Evolutionary conservation across 176 grass and related monocot species (phyloP), one percentile per base, ranked within the genome.

Genomic region (Oropetium thomaeum): DNA sequence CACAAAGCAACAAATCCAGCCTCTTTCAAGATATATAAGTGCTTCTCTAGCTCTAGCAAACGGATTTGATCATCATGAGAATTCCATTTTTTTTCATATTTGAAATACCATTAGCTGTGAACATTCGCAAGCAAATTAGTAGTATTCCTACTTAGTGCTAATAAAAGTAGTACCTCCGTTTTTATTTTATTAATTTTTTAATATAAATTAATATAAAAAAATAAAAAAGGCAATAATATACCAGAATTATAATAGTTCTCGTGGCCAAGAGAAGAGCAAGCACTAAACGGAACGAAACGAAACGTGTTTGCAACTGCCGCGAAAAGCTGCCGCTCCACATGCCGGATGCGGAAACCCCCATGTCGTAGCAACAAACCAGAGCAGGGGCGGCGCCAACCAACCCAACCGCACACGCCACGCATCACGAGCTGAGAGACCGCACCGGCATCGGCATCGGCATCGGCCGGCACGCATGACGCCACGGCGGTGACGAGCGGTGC

Each of bases 321-420:
- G 55, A 20, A 62, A 75, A 75, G 72, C 39, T 12, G 39, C 17
- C 72, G 72, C 42, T 39, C 39, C 72, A 75, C 55, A 61, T 61
- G 72, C 72, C 72, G 35, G 55, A 75, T 42, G 53, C 71, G 70
- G 52, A 0, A 7, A 57, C 51, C 49, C 22, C 39, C 55, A 58
- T 58, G 55, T 12, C 53, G 53, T 13, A 12, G 53, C 22, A 27
- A 23, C 53, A 10, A 22, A 55, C 22, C 22, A 11, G 22, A 13
- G 23, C 53, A 27, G 13, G 67, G 27, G 67, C 67, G 67, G 67
- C 67, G 67, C 44, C 35, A 70, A 7, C 67, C 67, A 49, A 33
- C 67, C 67, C 67, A n/a, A 70, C 19, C 44, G 17, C 67, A 5
- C 67, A 70, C 67, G 67, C 43, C 67, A 70, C 44, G 67, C 67